Percentiles rank a stretch among this genome's conserved stretches.
Evolutionary conservation across 345 rosid species (phyloP).

Genomic region (Sisymbrium altissimum): DNA sequence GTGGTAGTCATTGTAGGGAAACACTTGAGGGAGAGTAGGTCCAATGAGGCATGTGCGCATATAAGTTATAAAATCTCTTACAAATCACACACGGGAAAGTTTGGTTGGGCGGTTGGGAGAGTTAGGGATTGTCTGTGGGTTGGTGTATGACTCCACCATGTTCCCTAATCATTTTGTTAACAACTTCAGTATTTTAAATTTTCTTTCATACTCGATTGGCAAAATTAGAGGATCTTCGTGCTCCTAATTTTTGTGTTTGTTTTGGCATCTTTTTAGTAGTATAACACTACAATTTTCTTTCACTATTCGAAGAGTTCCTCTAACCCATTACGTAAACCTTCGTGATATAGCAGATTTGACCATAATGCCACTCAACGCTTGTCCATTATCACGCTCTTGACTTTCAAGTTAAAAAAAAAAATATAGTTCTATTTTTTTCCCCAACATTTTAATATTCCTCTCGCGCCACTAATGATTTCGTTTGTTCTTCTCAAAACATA

Average conservation of each 20-base stretch:
- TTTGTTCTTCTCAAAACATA: neutral
- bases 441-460: neutral
- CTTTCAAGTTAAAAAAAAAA: no score
- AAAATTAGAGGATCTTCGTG: neutral
- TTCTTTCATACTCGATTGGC: neutral
- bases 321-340: neutral
- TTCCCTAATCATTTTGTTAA: constrained; percentile 18
- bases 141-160: constrained; percentile 34
- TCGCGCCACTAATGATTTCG: neutral
- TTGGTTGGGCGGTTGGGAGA: constrained; percentile 36
- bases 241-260: no score
- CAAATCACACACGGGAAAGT: constrained; percentile 31
- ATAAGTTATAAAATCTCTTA: constrained; percentile 28
- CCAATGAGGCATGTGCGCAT: constrained; percentile 36
- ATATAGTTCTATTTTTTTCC: no score
- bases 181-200: constrained; percentile 1
- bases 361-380: neutral
- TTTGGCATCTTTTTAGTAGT: neutral
- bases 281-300: neutral
- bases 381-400: no score
- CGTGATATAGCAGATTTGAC: neutral
- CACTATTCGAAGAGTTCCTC: neutral
- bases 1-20: constrained; percentile 35
- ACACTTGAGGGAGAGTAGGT: constrained; percentile 33
- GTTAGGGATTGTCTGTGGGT: constrained; percentile 33